Evolutionary conservation across 2,329 filamentous ascomycete genomes (phyloP).

Genomic region (Fusarium sublunatum): DNA sequence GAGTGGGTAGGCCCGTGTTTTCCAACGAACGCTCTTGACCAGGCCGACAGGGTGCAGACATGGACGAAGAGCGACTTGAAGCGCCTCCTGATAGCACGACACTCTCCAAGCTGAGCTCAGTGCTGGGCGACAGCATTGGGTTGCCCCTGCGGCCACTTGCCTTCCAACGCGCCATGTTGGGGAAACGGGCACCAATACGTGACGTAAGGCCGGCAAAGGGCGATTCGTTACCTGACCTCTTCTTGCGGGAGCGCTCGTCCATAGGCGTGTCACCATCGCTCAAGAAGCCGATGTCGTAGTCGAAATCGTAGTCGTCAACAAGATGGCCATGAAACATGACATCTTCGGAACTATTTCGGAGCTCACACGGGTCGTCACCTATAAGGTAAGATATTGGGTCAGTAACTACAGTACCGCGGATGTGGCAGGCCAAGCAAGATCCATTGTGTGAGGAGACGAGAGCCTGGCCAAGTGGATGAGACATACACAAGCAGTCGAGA

Average conservation of each 20-base stretch:
- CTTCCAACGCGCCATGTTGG: slow-evolving; percentile 64
- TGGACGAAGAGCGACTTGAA: slow-evolving; percentile 83
- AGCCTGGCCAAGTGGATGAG: slow-evolving; percentile 19
- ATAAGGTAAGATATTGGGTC: slow-evolving; percentile 29
- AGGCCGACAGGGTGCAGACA: slow-evolving; percentile 69
- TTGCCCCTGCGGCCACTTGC: slow-evolving; percentile 58
- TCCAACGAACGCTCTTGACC: slow-evolving; percentile 60
- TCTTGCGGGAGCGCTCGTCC: slow-evolving; percentile 62
- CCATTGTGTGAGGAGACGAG: slow-evolving; percentile 4
- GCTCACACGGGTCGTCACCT: slow-evolving; percentile 73
- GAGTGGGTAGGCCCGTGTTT: slow-evolving; percentile 68
- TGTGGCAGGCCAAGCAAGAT: slow-evolving; percentile 11
- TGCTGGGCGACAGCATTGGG: slow-evolving; percentile 70
- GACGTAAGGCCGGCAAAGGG: slow-evolving; percentile 71
- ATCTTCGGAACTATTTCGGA: slow-evolving; percentile 60
- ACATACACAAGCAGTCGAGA: slow-evolving; percentile 80
- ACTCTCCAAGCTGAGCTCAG: slow-evolving; percentile 85
- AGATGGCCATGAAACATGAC: slow-evolving; percentile 51
- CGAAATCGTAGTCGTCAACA: slow-evolving; percentile 60
- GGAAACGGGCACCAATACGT: slow-evolving; percentile 72
- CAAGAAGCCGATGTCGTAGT: slow-evolving; percentile 75
- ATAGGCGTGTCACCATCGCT: slow-evolving; percentile 70
- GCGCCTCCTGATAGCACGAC: slow-evolving; percentile 72
- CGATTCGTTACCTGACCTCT: slow-evolving; percentile 67
- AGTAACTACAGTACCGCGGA: slow-evolving; percentile 26